These are phyloP conservation scores for Cyclotella atomus DNA, from an alignment of 108 stramenopile species.

Conservation along the genomic window DNA sequence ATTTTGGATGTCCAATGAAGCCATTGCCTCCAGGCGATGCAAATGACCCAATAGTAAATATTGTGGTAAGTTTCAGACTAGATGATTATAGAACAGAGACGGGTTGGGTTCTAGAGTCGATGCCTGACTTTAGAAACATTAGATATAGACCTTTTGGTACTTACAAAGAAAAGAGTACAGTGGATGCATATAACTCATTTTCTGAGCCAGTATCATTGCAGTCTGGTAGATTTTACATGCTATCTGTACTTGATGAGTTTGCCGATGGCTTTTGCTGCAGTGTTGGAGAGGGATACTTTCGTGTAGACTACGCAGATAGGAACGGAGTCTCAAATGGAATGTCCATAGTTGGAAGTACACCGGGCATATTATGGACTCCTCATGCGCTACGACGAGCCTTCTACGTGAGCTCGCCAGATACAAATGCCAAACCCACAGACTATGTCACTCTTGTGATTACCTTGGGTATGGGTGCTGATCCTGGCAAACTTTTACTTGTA, in stretches of 20 bases:
- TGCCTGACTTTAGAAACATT: slow-evolving; percentile 48
- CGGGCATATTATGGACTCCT: slow-evolving; percentile 41
- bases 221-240: slow-evolving; percentile 36
- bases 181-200: slow-evolving; percentile 37
- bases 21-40: slow-evolving; percentile 24
- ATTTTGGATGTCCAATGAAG: slow-evolving; percentile 39
- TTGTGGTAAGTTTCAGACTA: slow-evolving; percentile 31
- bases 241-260: slow-evolving; percentile 45
- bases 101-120: slow-evolving; percentile 49
- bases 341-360: slow-evolving; percentile 27
- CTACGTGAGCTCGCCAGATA: slow-evolving; percentile 21
- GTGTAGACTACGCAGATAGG: slow-evolving; percentile 30
- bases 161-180: slow-evolving; percentile 15
- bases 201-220: slow-evolving; percentile 33
- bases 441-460: slow-evolving; percentile 34
- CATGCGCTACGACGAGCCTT: slow-evolving; percentile 37
- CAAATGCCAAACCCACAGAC: not conserved
- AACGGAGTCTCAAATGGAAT: not conserved
- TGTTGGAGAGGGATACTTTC: slow-evolving; percentile 39
- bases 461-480: slow-evolving; percentile 40
- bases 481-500: slow-evolving; percentile 26
- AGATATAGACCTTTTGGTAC: slow-evolving; percentile 39
- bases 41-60: slow-evolving; percentile 30
- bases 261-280: slow-evolving; percentile 50
- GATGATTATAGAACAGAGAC: slow-evolving; percentile 39